Evolutionary conservation across 2,329 filamentous ascomycete genomes (phyloP).

Genomic region (Colletotrichum navitas): DNA sequence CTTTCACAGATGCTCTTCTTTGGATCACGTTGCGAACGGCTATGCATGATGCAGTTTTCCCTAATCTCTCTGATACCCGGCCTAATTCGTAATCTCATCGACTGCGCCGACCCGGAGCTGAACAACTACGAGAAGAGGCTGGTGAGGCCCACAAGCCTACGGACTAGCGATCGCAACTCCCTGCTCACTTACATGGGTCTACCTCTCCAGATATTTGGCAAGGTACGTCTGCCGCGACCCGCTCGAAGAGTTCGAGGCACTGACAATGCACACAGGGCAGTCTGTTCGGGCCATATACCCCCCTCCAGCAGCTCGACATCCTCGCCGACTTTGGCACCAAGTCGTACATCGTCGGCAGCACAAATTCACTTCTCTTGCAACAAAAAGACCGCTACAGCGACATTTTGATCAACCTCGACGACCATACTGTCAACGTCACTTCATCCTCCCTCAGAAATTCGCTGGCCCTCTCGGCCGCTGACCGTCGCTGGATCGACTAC

Average conservation of each 20-base stretch:
- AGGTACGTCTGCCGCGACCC: constrained; percentile 63
- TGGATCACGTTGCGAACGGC: constrained; percentile 91
- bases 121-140: constrained; percentile 83
- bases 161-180: constrained; percentile 91
- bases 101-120: constrained; percentile 94
- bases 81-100: constrained; percentile 89
- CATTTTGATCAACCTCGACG: constrained; percentile 95
- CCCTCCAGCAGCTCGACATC: constrained; percentile 93
- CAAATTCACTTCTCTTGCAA: constrained; percentile 92
- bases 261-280: constrained; percentile 72
- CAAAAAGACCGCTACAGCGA: constrained; percentile 97
- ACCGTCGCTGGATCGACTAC: constrained; percentile 96
- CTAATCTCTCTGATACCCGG: constrained; percentile 95
- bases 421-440: constrained; percentile 85
- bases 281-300: constrained; percentile 96
- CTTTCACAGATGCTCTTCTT: constrained; percentile 91
- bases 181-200: constrained; percentile 94
- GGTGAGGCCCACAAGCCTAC: constrained; percentile 83
- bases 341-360: constrained; percentile 97
- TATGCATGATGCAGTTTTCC: constrained; percentile 99
- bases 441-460: constrained; percentile 83
- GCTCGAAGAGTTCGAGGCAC: neutral
- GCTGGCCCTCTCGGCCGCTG: constrained; percentile 83
- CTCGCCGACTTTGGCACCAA: constrained; percentile 94
- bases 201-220: constrained; percentile 94